A percentile compares a stretch with the other conserved stretches of the same genome.
These are phyloP conservation scores for Pelargonium citronellum DNA, from an alignment of 441 rosid genomes.

Conservation along the genomic window DNA sequence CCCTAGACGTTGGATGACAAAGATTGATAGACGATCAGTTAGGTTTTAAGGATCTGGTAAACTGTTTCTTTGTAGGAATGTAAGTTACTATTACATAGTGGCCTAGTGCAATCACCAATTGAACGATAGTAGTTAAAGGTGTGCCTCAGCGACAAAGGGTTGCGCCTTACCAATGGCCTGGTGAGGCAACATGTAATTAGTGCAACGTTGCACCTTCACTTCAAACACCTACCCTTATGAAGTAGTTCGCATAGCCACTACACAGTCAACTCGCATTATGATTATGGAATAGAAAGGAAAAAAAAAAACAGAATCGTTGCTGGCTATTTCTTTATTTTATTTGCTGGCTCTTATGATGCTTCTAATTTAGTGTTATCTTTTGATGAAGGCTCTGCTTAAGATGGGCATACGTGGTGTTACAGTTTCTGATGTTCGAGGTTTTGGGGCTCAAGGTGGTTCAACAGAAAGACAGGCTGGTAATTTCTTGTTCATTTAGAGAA, in stretches of 20 bases:
- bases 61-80: not conserved
- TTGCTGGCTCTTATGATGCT: not conserved
- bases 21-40: not conserved
- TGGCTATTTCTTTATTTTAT: not conserved
- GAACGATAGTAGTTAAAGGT: no score
- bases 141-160: no score
- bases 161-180: no score
- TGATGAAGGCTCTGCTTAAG: conserved; percentile 54
- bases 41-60: not conserved
- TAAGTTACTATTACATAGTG: no score
- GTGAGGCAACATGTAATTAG: no score
- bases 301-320: not conserved
- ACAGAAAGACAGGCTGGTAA: conserved; percentile 82
- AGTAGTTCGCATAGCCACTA: no score
- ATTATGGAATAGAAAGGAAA: no score
- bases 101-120: no score
- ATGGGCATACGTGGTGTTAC: conserved; percentile 87
- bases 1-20: no score
- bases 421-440: conserved; percentile 85
- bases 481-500: conserved; percentile 22
- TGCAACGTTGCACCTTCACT: no score
- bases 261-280: no score
- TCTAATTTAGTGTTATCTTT: conserved; percentile 13
- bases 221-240: no score
- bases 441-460: conserved; percentile 88